Conservation (phyloP, 2,329 filamentous ascomycete genomes). For the Monilinia fructicola region DNA sequence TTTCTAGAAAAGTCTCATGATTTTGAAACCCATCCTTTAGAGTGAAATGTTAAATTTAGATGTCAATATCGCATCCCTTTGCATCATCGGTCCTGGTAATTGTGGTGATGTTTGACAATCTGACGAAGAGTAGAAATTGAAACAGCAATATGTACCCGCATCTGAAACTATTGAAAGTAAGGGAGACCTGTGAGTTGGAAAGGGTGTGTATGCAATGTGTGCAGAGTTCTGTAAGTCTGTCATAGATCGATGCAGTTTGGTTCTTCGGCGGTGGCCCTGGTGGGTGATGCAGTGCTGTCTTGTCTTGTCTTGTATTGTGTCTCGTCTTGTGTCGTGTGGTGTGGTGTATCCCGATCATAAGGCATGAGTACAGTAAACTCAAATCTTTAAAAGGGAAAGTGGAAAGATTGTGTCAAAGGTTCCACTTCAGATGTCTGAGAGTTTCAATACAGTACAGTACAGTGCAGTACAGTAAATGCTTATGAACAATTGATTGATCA, state of each 20-base stretch:
- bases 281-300: background rate
- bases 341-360: background rate
- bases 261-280: too few species aligned
- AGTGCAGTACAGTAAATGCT: too few species aligned
- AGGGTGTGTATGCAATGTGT: background rate
- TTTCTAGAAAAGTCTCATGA: constrained; percentile 1
- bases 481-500: background rate
- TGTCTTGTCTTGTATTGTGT: background rate
- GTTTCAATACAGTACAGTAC: too few species aligned
- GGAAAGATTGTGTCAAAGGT: constrained; percentile 3
- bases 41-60: background rate
- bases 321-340: too few species aligned
- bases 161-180: constrained; percentile 7
- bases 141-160: background rate
- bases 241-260: background rate
- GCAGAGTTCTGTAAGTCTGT: too few species aligned
- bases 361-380: background rate
- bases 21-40: background rate
- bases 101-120: too few species aligned
- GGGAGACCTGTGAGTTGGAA: background rate
- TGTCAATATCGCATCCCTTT: background rate
- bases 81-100: too few species aligned
- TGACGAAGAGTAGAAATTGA: background rate
- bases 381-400: constrained; percentile 2
- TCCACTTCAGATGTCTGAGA: background rate